These are phyloP conservation scores for Chaetomium fimeti DNA, from an alignment of 495 filamentous ascomycete species.

Conservation along the genomic window DNA sequence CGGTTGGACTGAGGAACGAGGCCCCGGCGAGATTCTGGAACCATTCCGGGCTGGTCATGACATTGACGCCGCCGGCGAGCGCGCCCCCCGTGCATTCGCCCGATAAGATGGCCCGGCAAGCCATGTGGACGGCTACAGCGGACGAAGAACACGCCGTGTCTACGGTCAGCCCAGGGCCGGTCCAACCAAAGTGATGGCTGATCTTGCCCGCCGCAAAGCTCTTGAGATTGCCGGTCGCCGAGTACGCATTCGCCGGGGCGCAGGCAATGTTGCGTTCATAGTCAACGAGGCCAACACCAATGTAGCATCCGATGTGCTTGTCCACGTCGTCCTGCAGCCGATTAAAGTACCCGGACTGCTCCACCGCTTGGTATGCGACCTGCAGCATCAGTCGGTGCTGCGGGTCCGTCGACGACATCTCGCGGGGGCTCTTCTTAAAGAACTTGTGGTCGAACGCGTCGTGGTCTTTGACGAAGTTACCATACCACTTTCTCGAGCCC, in stretches of 20 bases:
- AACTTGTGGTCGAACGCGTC: conserved; percentile 52
- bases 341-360: conserved; percentile 35
- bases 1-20: neutral
- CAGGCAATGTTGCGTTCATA: conserved; percentile 29
- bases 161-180: conserved; percentile 42
- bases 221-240: conserved; percentile 1
- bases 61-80: conserved; percentile 32
- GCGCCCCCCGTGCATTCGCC: conserved; percentile 41
- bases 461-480: conserved; percentile 42
- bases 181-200: conserved; percentile 45
- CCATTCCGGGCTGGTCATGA: conserved; percentile 52
- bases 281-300: neutral
- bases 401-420: conserved; percentile 63
- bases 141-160: conserved; percentile 57
- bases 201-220: conserved; percentile 7
- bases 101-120: conserved; percentile 46
- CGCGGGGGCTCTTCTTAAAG: conserved; percentile 55
- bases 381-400: conserved; percentile 73
- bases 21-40: conserved; percentile 28
- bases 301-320: conserved; percentile 10
- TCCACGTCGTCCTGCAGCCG: neutral
- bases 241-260: conserved; percentile 44
- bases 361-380: conserved; percentile 76
- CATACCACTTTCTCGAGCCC: conserved; percentile 8
- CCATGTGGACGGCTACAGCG: conserved; percentile 52